A percentile compares a stretch with the other conserved stretches of the same genome.
Evolutionary conservation across 306 rosid species (phyloP).

Genomic region (Castanea crenata): DNA sequence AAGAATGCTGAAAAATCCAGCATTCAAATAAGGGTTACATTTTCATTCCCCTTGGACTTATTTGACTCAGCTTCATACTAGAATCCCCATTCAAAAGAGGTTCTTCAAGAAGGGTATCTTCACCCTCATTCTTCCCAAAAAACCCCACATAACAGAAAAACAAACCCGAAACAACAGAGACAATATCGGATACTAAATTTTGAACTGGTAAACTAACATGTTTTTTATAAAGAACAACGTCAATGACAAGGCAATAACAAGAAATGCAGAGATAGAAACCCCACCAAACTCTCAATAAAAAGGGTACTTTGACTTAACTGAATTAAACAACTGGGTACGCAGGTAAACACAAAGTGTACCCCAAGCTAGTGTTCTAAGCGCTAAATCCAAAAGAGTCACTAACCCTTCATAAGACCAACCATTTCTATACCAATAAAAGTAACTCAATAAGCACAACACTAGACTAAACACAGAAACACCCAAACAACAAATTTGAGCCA

Average conservation of each 20-base stretch:
- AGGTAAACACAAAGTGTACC: constrained; percentile 30
- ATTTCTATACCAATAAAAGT: constrained; percentile 29
- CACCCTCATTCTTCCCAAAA: constrained; percentile 29
- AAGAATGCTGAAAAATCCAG: constrained; percentile 50
- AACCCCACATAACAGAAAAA: constrained; percentile 35
- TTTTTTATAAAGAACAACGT: constrained; percentile 23
- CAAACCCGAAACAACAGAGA: constrained; percentile 24
- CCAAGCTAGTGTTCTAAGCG: constrained; percentile 39
- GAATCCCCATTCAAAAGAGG: constrained; percentile 34
- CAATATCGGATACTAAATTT: constrained; percentile 36
- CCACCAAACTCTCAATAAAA: constrained; percentile 41
- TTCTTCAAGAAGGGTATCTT: constrained; percentile 26
- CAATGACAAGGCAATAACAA: constrained; percentile 26
- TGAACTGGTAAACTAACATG: constrained; percentile 18
- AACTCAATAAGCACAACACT: constrained; percentile 16
- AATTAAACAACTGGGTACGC: constrained; percentile 28
- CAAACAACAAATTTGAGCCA: constrained; percentile 27
- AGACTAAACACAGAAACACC: constrained; percentile 27
- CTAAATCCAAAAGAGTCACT: constrained; percentile 39
- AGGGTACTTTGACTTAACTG: constrained; percentile 22
- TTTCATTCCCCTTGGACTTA: constrained; percentile 36
- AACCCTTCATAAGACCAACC: constrained; percentile 36
- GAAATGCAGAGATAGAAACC: constrained; percentile 33
- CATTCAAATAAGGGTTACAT: constrained; percentile 45
- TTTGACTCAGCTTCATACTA: constrained; percentile 3